phyloP scores from a whole-genome alignment of 148 eudicot species.

The Silene latifolia region DNA sequence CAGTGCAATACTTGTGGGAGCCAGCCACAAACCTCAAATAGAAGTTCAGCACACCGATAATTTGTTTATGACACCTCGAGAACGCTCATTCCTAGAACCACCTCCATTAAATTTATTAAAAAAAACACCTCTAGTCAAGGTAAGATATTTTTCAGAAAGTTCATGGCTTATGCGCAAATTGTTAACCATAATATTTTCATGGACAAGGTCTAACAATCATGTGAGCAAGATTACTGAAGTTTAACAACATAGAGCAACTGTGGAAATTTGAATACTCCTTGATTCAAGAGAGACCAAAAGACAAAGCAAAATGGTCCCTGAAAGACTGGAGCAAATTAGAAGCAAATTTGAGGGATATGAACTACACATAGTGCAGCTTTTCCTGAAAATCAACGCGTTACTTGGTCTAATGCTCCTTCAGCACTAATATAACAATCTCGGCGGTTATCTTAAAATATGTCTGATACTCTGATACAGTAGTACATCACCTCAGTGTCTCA shows the following conservation, averaged over 20 bases:
- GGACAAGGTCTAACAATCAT: not conserved
- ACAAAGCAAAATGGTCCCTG: not conserved
- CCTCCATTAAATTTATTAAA: too few species aligned
- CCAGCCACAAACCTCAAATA: not conserved
- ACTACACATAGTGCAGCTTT: not conserved
- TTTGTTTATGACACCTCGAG: not conserved
- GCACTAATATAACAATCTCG: not conserved
- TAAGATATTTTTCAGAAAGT: too few species aligned
- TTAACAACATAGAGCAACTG: not conserved
- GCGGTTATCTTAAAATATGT: not conserved
- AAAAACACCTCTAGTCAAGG: too few species aligned
- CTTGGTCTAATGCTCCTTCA: constrained; percentile 1
- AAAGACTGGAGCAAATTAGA: not conserved
- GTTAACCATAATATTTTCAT: not conserved
- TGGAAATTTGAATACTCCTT: not conserved
- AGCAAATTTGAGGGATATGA: not conserved
- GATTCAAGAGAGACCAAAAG: constrained; percentile 5
- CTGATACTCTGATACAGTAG: not conserved
- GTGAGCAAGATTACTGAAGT: not conserved
- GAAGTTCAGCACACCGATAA: not conserved
- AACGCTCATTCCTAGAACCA: too few species aligned
- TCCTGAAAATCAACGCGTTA: not conserved
- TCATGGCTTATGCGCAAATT: too few species aligned
- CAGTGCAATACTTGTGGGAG: not conserved
- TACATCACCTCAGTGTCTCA: not conserved